A percentile compares a stretch with the other conserved stretches of the same genome.
phyloP scores from a whole-genome alignment of 495 filamentous ascomycete species.

The Aspergillus biplanus region DNA sequence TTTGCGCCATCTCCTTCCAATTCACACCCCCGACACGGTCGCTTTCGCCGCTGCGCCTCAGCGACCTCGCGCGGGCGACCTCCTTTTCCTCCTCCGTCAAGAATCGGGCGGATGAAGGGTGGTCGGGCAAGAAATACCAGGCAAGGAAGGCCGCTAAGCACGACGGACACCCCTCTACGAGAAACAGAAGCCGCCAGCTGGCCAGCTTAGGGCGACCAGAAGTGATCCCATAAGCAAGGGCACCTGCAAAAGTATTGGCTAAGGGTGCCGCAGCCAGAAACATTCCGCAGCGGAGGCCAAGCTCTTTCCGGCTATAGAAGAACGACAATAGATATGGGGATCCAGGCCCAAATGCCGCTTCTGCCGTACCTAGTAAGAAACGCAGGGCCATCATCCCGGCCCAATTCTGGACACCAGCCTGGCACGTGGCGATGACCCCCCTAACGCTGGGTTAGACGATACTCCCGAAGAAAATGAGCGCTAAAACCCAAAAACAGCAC shows the following conservation, averaged over 20 bases:
- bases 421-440: conserved; percentile 61
- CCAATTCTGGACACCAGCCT: conserved; percentile 65
- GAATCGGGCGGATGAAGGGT: conserved; percentile 69
- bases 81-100: conserved; percentile 70
- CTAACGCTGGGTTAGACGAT: conserved; percentile 31
- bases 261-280: conserved; percentile 80
- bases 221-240: conserved; percentile 82
- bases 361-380: conserved; percentile 68
- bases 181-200: conserved; percentile 80
- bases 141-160: conserved; percentile 66
- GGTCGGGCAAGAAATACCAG: conserved; percentile 73
- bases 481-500: conserved; percentile 9
- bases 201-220: conserved; percentile 66
- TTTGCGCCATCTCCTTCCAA: conserved; percentile 60
- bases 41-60: conserved; percentile 65
- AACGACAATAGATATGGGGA: conserved; percentile 78
- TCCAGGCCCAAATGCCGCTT: conserved; percentile 69
- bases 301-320: conserved; percentile 79
- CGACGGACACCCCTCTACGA: conserved; percentile 80
- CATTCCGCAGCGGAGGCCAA: conserved; percentile 76
- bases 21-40: conserved; percentile 56
- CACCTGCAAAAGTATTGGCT: conserved; percentile 82
- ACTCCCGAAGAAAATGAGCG: background rate
- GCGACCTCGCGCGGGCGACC: conserved; percentile 64
- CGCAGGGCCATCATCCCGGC: conserved; percentile 66